Evolutionary conservation across 805 yeast species (phyloP).

Genomic region (Candida maris): DNA sequence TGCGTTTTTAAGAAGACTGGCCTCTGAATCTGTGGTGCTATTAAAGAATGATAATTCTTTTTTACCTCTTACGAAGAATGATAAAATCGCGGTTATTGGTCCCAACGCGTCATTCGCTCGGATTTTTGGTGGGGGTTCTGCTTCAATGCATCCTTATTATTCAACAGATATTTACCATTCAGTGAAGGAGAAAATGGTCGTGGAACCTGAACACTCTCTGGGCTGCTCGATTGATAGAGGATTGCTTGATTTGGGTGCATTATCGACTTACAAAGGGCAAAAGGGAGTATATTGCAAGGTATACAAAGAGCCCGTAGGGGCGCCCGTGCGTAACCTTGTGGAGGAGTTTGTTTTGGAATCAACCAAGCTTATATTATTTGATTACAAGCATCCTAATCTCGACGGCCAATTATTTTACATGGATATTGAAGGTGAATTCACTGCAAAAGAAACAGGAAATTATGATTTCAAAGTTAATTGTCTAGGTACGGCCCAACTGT

Average conservation of each 20-base stretch:
- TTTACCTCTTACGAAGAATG: slow-evolving; percentile 45
- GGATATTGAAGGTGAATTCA: slow-evolving; percentile 37
- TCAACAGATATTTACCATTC: slow-evolving; percentile 15
- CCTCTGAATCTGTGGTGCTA: slow-evolving; percentile 51
- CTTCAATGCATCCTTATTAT: slow-evolving; percentile 34
- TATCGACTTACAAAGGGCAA: slow-evolving; percentile 17
- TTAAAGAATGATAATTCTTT: slow-evolving; percentile 48
- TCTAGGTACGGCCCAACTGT: slow-evolving; percentile 42
- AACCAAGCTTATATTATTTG: slow-evolving; percentile 19
- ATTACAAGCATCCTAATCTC: slow-evolving; percentile 21
- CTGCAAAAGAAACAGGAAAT: slow-evolving; percentile 35
- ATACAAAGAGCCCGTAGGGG: slow-evolving; percentile 26
- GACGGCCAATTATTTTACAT: slow-evolving; percentile 32
- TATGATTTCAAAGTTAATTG: slow-evolving; percentile 39
- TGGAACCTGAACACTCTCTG: slow-evolving; percentile 27
- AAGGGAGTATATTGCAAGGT: slow-evolving; percentile 29
- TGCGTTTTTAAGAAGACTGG: slow-evolving; percentile 40
- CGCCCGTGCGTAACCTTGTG: slow-evolving; percentile 23
- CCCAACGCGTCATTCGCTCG: slow-evolving; percentile 52
- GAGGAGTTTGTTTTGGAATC: slow-evolving; percentile 25
- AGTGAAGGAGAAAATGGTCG: slow-evolving; percentile 20
- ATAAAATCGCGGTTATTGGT: slow-evolving; percentile 52
- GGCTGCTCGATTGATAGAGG: slow-evolving; percentile 31
- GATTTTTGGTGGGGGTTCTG: slow-evolving; percentile 63
- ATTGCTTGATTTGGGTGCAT: slow-evolving; percentile 15